phyloP scores from a whole-genome alignment of 78 protist species.

The Dictyostelium firmibasis region DNA sequence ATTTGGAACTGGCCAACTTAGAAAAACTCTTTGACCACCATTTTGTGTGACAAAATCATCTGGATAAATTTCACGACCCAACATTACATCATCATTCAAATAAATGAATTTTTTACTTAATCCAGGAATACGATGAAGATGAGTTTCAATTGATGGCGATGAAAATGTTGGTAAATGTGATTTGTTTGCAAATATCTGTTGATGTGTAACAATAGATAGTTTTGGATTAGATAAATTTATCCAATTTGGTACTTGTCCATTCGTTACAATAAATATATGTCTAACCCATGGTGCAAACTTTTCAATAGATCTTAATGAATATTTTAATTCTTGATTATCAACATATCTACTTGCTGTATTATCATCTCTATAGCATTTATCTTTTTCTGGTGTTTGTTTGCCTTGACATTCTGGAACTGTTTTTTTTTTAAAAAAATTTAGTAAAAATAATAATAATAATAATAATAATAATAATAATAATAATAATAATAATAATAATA shows the following conservation, averaged over 20 bases:
- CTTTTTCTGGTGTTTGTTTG: conserved; percentile 60
- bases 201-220: conserved; percentile 87
- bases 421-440: not conserved
- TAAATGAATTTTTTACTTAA: conserved; percentile 94
- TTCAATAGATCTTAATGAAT: conserved; percentile 95
- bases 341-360: conserved; percentile 57
- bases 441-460: not conserved
- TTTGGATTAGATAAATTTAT: conserved; percentile 90
- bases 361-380: conserved; percentile 76
- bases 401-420: conserved; percentile 57
- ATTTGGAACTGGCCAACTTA: conserved; percentile 95
- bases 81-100: conserved; percentile 97
- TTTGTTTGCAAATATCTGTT: conserved; percentile 62
- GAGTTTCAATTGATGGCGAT: conserved; percentile 97
- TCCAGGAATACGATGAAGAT: conserved; percentile 96
- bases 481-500: not conserved
- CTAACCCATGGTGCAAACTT: conserved; percentile 95
- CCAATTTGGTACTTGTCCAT: conserved; percentile 98
- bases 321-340: conserved; percentile 95
- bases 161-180: conserved; percentile 96
- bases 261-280: conserved; percentile 94
- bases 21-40: conserved; percentile 82
- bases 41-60: conserved; percentile 91
- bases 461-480: not conserved
- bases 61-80: conserved; percentile 91